Evolutionary conservation across 257 asterid species (phyloP).

Genomic region (Cynanchum wilfordii): DNA sequence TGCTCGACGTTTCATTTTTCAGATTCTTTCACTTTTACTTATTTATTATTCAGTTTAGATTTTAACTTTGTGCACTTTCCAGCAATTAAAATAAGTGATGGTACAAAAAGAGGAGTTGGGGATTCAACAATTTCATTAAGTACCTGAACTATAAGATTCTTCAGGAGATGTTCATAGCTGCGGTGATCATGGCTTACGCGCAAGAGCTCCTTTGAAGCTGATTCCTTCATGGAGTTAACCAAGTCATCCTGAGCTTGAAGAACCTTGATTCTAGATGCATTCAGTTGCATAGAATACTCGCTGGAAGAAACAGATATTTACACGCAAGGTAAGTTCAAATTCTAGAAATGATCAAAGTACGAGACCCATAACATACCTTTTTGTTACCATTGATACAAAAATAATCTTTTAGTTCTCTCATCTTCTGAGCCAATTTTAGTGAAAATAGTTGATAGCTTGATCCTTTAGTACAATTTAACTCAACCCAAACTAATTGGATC

Average conservation of each 20-base stretch:
- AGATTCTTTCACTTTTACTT: background rate
- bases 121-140: slow-evolving; percentile 1
- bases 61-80: background rate
- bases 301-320: slow-evolving; percentile 32
- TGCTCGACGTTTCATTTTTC: background rate
- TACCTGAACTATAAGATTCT: slow-evolving; percentile 83
- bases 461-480: background rate
- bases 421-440: background rate
- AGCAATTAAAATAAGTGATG: background rate
- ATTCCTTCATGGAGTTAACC: slow-evolving; percentile 69
- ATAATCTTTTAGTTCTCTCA: background rate
- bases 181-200: slow-evolving; percentile 45
- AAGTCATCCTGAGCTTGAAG: slow-evolving; percentile 90
- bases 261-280: slow-evolving; percentile 78
- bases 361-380: background rate
- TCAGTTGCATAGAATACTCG: slow-evolving; percentile 78
- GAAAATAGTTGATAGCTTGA: background rate
- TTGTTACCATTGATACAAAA: background rate
- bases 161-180: slow-evolving; percentile 51
- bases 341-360: background rate
- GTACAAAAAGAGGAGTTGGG: background rate
- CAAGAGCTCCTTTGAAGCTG: slow-evolving; percentile 52
- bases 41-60: background rate
- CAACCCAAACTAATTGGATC: background rate
- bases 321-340: background rate